Conservation (phyloP, 2,329 filamentous ascomycete species). For the Albophoma yamanashiensis region DNA sequence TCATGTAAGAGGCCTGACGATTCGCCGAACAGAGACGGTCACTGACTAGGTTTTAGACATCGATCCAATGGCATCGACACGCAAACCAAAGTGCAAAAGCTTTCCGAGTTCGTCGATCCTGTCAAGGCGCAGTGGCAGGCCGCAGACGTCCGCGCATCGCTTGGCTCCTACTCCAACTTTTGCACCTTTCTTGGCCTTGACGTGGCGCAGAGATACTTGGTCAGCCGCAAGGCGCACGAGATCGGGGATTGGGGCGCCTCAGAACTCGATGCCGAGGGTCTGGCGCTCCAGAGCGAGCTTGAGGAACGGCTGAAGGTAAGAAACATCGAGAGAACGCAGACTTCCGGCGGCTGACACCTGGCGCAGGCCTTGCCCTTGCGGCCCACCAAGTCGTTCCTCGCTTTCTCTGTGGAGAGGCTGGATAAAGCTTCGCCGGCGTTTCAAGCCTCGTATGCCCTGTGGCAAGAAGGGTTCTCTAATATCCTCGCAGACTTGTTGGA, state of each 20-base stretch:
- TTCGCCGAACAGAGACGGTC: conserved; percentile 1
- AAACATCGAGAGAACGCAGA: background rate
- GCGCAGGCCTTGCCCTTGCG: conserved; percentile 62
- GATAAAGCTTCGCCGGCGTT: conserved; percentile 64
- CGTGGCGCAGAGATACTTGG: conserved; percentile 71
- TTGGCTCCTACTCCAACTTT: conserved; percentile 70
- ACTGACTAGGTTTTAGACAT: conserved; percentile 42
- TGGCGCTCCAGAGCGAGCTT: conserved; percentile 67
- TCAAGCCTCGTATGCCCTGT: conserved; percentile 67
- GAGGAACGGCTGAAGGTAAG: conserved; percentile 61
- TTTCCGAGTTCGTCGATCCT: conserved; percentile 71
- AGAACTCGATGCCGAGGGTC: conserved; percentile 67
- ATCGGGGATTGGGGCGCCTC: conserved; percentile 75
- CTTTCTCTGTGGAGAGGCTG: conserved; percentile 82
- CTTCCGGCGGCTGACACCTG: conserved; percentile 5
- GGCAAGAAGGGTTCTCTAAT: conserved; percentile 70
- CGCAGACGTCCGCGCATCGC: conserved; percentile 52
- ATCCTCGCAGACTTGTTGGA: conserved; percentile 82
- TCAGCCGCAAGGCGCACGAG: conserved; percentile 59
- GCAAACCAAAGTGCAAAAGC: conserved; percentile 56
- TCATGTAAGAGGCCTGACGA: conserved; percentile 46
- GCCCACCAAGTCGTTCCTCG: conserved; percentile 83
- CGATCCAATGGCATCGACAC: conserved; percentile 67
- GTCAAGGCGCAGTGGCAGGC: conserved; percentile 74
- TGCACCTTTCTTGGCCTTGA: conserved; percentile 70